Percentiles rank a stretch among this genome's conserved stretches.
phyloP scores from a whole-genome alignment of 306 rosid species.

The Lupinus albus region DNA sequence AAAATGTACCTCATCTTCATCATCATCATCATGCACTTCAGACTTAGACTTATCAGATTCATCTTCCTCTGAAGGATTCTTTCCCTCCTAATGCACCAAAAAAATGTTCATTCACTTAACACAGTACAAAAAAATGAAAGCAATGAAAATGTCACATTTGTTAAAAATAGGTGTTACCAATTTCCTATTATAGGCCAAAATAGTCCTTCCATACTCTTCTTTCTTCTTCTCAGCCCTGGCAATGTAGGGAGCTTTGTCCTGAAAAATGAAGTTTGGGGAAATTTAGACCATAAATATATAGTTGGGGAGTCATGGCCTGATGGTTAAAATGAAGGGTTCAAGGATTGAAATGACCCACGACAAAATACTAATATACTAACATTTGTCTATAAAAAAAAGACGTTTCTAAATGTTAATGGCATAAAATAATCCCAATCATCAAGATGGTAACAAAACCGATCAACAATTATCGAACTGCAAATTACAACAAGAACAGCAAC shows the following conservation, averaged over 20 bases:
- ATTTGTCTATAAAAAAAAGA: no score
- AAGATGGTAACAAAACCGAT: no score
- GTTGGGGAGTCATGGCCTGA: no score
- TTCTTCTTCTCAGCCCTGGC: conserved; percentile 81
- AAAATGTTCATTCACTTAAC: neutral
- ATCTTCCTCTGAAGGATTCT: conserved; percentile 60
- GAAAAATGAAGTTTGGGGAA: neutral
- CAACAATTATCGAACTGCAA: no score
- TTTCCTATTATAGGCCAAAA: conserved; percentile 65
- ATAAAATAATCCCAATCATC: no score
- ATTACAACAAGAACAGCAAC: no score
- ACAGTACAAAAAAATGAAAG: no score
- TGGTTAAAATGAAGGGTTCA: no score
- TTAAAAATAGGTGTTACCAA: conserved; percentile 38
- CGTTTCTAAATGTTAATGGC: no score
- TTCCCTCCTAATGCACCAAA: conserved; percentile 56
- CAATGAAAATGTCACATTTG: accelerated
- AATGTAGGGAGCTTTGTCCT: conserved; percentile 82
- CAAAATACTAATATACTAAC: no score
- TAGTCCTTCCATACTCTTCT: conserved; percentile 57
- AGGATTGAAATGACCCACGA: no score
- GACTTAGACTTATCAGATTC: conserved; percentile 92
- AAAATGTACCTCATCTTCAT: conserved; percentile 63
- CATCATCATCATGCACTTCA: conserved; percentile 81
- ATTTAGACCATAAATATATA: neutral